A percentile compares a stretch with the other conserved stretches of the same genome.
Conservation (phyloP, 371 early-diverging fungal genomes). For the Apophysomyces sp. region DNA sequence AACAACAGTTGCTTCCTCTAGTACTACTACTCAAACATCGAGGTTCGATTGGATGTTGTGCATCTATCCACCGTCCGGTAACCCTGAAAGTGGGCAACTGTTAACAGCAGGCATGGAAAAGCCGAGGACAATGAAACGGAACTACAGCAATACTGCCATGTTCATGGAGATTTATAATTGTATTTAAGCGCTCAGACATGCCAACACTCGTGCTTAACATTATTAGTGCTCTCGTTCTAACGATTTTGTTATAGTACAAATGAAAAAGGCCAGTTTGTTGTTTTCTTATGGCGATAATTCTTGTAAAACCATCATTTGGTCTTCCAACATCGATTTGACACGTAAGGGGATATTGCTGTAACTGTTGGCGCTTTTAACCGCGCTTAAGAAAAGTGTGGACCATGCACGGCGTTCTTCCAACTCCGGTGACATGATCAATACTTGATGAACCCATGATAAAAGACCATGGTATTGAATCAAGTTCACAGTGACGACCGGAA, state of each 20-base stretch:
- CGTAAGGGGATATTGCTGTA: not conserved
- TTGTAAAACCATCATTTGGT: not conserved
- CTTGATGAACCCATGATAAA: constrained; percentile 57
- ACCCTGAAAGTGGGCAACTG: no score
- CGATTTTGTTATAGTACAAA: not conserved
- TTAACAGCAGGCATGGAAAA: no score
- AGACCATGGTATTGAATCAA: constrained; percentile 61
- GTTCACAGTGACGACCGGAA: constrained; percentile 50
- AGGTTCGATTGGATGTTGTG: no score
- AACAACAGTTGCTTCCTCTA: no score
- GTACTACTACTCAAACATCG: no score
- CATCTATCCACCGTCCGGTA: no score
- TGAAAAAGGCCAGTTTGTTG: not conserved
- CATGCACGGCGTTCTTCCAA: constrained; percentile 22
- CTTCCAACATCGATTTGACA: not conserved
- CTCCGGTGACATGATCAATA: constrained; percentile 31
- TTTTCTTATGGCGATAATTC: not conserved
- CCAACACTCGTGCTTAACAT: no score
- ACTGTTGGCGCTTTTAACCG: not conserved
- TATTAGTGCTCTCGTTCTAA: not conserved
- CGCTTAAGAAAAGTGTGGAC: constrained; percentile 10
- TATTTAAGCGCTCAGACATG: no score
- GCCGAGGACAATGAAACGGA: no score
- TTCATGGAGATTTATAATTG: no score
- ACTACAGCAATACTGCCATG: no score